Evolutionary conservation across 139 green algal genomes (phyloP), one percentile per base, ranked within the genome.

Genomic region (Monoraphidium neglectum): DNA sequence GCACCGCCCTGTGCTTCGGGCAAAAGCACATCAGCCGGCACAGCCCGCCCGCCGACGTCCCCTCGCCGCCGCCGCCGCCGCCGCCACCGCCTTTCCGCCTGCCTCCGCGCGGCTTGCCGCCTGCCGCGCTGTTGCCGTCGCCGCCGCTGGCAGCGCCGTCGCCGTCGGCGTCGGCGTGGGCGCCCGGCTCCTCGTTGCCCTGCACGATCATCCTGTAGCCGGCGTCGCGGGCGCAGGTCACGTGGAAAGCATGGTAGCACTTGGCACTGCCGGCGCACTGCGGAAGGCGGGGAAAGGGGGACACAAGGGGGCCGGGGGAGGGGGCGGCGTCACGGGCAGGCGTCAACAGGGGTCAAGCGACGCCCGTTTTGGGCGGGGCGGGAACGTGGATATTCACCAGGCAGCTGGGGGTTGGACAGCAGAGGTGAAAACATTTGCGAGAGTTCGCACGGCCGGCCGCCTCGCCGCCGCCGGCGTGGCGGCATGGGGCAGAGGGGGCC

Each of bases 191-290:
- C 59, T 75, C 46, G 40, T 79, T 12, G 43, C 43, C 43, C 43
- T 51, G 43, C 21, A 80, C 77, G 35, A 63, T 62, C 69, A 88
- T 81, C 0, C 53, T 32, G 26, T 73, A 76, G 0, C 90, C 88
- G 1, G 84, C 84, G 13, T 82, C 74, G 2, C 80, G 76, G 0
- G 91, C 92, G 64, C 93, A 97, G 49, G 94, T 85, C 15, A 85
- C 82, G 74, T 98, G 93, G 86, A 92, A 97, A 18, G 90, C 74
- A 4, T 72, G 65, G 62, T 85, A 92, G 83, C 93, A 97, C 28
- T 77, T 77, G 40, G 53, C 54, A 32, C 46, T 66, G 56, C 73
- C 83, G 15, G 70, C 80, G 67, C 85, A 96, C 86, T 80, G n/a
- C n/a, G n/a, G n/a, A n/a, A n/a, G n/a, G n/a, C n/a, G n/a, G n/a